Evolutionary conservation across 176 grass and related monocot genomes (phyloP), one percentile per base, ranked within the genome.

Genomic region (Triticum dicoccoides): DNA sequence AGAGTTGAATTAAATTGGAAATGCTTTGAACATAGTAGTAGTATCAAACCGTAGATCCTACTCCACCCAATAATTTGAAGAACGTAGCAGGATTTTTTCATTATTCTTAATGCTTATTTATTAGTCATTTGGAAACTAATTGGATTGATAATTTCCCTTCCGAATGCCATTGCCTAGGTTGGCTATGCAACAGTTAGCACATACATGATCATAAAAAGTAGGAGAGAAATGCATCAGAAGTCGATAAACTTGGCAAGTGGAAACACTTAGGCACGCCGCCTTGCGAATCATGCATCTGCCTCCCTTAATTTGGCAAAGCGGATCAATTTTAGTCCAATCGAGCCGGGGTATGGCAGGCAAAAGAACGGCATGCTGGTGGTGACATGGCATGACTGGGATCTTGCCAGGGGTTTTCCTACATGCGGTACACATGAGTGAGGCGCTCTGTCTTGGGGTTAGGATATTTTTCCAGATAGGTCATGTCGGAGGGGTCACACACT

Each of bases 381-480:
- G 70, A 45, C 39, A 13, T 45, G 39, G 39, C 70, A 73, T 73
- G 70, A 6, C 70, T 45, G 70, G 21, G 41, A 41, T 73, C 10
- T 44, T 73, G 70, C 38, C 39, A 73, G 70, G 38, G 70, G 70
- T 73, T 47, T 73, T 25, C 41, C n/a, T 42, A 47, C 44, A 24
- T 73, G n/a, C 12, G 5, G 47, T 39, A 44, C 18, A 71, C 37
- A 72, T 9, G 37, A 41, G 69, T 23, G 39, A 73, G 70, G 24
- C 44, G 12, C 11, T 12, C 11, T 41, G 6, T 73, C n/a, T 73
- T 11, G 0, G 70, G 70, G 17, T 73, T 45, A 73, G 5, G 11
- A 47, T 73, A 23, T 73, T 73, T 73, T 44, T 73, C 39, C 70
- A 73, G 70, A 73, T 73, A 73, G n/a, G n/a, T n/a, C 70, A 23